These are phyloP conservation scores for Penicillium daleae DNA, from an alignment of 495 filamentous ascomycete species.

Conservation along the genomic window DNA sequence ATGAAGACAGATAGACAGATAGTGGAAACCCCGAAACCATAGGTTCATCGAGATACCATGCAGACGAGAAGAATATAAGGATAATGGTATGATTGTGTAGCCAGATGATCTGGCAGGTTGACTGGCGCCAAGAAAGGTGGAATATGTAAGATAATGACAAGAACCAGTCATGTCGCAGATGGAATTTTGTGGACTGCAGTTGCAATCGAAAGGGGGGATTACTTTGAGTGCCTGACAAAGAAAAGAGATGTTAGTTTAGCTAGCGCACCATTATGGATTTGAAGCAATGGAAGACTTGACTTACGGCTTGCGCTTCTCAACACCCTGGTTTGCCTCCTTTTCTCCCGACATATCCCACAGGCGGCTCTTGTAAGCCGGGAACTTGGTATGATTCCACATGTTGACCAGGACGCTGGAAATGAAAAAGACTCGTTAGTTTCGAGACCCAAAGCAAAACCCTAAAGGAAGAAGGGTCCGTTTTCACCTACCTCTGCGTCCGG, in stretches of 20 bases:
- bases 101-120: not conserved
- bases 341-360: constrained; percentile 55
- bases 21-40: not conserved
- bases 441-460: not conserved
- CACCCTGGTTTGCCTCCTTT: constrained; percentile 26
- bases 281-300: constrained; percentile 9
- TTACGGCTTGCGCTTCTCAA: constrained; percentile 42
- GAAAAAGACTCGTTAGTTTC: constrained; percentile 11
- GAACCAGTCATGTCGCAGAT: not conserved
- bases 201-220: not conserved
- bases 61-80: not conserved
- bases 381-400: constrained; percentile 71
- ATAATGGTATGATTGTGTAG: not conserved
- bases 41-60: not conserved
- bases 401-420: constrained; percentile 65
- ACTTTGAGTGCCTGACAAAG: constrained; percentile 11
- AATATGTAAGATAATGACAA: not conserved
- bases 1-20: too few relatives aligned
- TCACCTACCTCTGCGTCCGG: constrained; percentile 69
- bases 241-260: constrained; percentile 1
- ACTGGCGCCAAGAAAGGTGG: not conserved
- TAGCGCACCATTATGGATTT: too few relatives aligned
- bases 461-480: constrained; percentile 2
- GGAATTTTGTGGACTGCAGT: not conserved
- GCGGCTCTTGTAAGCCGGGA: constrained; percentile 61